Conservation (phyloP, 345 rosid species). For the Heritiera fomes region DNA sequence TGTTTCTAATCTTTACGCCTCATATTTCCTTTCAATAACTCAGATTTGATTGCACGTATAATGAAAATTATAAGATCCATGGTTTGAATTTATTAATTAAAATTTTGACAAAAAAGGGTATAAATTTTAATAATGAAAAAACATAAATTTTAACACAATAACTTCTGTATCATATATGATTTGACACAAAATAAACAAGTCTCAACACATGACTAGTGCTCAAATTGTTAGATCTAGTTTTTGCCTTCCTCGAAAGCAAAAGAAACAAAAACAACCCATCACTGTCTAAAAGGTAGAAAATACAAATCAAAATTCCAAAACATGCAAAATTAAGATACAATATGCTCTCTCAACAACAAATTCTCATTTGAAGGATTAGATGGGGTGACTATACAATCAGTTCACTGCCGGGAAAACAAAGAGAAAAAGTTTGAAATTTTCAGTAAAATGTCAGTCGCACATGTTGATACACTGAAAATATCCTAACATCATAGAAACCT, state of each 20-base stretch:
- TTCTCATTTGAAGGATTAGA: not conserved
- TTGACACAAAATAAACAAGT: no score
- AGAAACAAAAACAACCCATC: not conserved
- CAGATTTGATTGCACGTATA: no score
- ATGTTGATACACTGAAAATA: not conserved
- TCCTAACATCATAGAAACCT: not conserved
- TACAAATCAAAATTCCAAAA: not conserved
- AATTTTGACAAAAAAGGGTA: no score
- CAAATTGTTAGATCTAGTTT: no score
- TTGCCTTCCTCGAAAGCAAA: not conserved
- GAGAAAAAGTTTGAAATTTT: not conserved
- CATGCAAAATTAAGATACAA: not conserved
- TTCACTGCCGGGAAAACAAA: not conserved
- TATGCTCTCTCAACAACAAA: not conserved
- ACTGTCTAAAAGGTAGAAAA: not conserved
- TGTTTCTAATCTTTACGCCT: no score
- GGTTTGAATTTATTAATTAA: no score
- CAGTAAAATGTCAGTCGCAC: not conserved
- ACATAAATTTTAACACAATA: no score
- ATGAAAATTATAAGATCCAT: no score
- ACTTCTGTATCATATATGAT: no score
- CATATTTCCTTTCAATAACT: no score
- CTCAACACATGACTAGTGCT: no score
- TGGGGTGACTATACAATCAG: not conserved
- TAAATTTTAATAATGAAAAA: no score